These are phyloP conservation scores for Penicillium parvum DNA, from an alignment of 495 filamentous ascomycete species.

Conservation along the genomic window DNA sequence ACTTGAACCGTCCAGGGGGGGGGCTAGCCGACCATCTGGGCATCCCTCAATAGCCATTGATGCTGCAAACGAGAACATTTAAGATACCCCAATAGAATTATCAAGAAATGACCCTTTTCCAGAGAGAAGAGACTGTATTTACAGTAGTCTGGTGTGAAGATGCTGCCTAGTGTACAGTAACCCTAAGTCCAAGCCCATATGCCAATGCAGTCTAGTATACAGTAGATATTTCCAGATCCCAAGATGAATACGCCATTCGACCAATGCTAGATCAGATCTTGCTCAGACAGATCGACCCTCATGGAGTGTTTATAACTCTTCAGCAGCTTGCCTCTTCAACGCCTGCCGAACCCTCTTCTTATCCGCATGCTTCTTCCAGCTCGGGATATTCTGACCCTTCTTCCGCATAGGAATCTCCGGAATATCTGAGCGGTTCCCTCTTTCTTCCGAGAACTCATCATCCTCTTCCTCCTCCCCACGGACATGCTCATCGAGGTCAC, in stretches of 20 bases:
- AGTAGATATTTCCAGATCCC: slow-evolving; percentile 3
- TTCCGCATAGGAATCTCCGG: slow-evolving; percentile 25
- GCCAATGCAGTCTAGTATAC: slow-evolving; percentile 10
- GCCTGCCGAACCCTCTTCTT: slow-evolving; percentile 42
- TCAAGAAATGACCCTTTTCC: not conserved
- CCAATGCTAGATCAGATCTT: slow-evolving; percentile 3
- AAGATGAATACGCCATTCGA: slow-evolving; percentile 13
- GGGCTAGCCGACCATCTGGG: too few relatives aligned
- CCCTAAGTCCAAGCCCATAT: slow-evolving; percentile 11
- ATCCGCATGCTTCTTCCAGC: slow-evolving; percentile 43
- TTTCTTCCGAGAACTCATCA: slow-evolving; percentile 3
- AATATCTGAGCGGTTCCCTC: slow-evolving; percentile 10
- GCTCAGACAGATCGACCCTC: slow-evolving; percentile 10
- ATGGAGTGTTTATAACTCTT: slow-evolving; percentile 18
- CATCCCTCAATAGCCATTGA: too few relatives aligned
- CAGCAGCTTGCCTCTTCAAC: slow-evolving; percentile 30
- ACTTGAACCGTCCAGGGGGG: too few relatives aligned
- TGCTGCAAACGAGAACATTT: too few relatives aligned
- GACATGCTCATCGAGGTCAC: slow-evolving; percentile 12
- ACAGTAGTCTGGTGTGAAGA: slow-evolving; percentile 17
- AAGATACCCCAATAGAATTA: not conserved
- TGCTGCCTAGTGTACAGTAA: slow-evolving; percentile 20
- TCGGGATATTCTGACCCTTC: slow-evolving; percentile 41
- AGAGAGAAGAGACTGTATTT: slow-evolving; percentile 21
- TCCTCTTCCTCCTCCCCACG: slow-evolving; percentile 25